Evolutionary conservation across 1,139 yeast species (phyloP), one percentile per base, ranked within the genome.

Genomic region (Suhomyces bokatorum): DNA sequence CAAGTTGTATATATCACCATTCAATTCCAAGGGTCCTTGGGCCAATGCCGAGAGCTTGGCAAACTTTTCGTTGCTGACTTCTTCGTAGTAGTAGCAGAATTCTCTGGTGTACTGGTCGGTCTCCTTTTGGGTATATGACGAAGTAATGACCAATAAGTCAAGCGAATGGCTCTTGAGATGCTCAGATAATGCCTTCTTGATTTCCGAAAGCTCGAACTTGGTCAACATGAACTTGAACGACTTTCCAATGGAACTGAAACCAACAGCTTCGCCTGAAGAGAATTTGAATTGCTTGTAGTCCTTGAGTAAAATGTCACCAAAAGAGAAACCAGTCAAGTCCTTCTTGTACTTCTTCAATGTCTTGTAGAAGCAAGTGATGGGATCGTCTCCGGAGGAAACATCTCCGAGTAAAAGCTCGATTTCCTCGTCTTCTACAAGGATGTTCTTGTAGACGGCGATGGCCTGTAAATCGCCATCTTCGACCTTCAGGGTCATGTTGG

Each of bases 231-330:
- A 84, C n/a, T 68, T 66, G 35, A 85, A 64, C 0, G 90, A 73
- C 59, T 80, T 83, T 2, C 86, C 87, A 15, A 85, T 69, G 0
- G 97, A 85, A 43, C 93, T 79, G 55, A 90, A 84, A 0, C 97
- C 98, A 28, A 88, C 73, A 8, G 59, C 63, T 3, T 59, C 58
- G 6, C 63, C 63, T 0, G 64, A 66, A 11, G 63, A 62, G 48
- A 79, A 78, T 4, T 64, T 67, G 69, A 86, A 90, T 55, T 82
- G 84, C 59, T 91, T 91, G 64, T 87, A 91, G 60, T 91, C 99
- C 62, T 89, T 90, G 37, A 84, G 70, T 38, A 91, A 69, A 13
- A 91, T 63, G 43, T 88, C 95, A 6, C 59, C 58, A 11, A 81
- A 66, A 1, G 78, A 58, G 40, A 90, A 70, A 0, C 88, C 89